phyloP scores from a whole-genome alignment of 1,139 yeast genomes.

The Schizosaccharomyces versatilis region DNA sequence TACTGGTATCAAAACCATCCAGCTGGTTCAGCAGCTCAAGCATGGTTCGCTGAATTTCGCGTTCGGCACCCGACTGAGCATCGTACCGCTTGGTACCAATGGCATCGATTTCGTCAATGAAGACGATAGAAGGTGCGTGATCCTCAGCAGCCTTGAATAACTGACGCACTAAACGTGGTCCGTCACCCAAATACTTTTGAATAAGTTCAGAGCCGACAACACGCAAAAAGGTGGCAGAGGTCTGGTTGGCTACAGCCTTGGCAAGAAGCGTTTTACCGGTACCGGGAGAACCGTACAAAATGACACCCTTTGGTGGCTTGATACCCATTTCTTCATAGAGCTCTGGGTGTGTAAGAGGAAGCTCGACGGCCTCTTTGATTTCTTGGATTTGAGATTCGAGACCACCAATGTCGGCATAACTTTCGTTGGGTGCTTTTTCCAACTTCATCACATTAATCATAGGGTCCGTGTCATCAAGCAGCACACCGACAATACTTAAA shows the following conservation, averaged over 20 bases:
- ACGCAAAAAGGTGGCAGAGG: constrained; percentile 87
- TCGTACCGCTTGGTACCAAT: constrained; percentile 95
- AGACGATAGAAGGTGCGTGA: constrained; percentile 91
- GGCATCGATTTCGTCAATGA: constrained; percentile 96
- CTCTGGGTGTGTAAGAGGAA: constrained; percentile 94
- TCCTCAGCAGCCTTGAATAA: constrained; percentile 93
- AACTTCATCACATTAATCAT: constrained; percentile 94
- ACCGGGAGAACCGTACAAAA: constrained; percentile 96
- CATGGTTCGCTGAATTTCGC: constrained; percentile 97
- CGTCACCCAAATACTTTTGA: constrained; percentile 94
- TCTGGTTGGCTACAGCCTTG: constrained; percentile 91
- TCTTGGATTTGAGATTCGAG: constrained; percentile 90
- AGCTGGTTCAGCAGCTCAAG: constrained; percentile 85
- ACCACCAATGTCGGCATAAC: constrained; percentile 95
- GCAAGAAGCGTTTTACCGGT: constrained; percentile 98
- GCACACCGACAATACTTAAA: constrained; percentile 80
- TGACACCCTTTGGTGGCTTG: constrained; percentile 93
- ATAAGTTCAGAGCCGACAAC: constrained; percentile 96
- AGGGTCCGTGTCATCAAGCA: constrained; percentile 94
- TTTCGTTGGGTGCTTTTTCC: constrained; percentile 91
- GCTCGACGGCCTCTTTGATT: constrained; percentile 91
- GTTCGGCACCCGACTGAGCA: constrained; percentile 88
- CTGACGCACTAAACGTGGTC: constrained; percentile 85
- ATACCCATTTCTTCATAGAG: constrained; percentile 97
- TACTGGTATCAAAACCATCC: constrained; percentile 82